These are phyloP conservation scores for Pseudopyricularia javanii DNA, from an alignment of 2,329 filamentous ascomycete species.

Conservation along the genomic window DNA sequence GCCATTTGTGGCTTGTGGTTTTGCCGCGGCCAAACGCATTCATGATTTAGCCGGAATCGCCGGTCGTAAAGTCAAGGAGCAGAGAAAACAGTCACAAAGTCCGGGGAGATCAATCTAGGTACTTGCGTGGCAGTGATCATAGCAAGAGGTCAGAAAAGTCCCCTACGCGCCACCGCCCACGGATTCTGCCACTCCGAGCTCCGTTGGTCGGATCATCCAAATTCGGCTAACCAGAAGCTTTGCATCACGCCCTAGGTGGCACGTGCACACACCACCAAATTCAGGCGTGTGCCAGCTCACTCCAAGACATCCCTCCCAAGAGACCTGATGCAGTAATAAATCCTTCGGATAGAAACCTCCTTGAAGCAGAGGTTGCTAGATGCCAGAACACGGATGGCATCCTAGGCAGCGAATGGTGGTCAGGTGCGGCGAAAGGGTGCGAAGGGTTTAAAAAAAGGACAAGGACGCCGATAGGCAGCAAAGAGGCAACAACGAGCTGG, in stretches of 20 bases:
- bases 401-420: too few species aligned
- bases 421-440: not conserved
- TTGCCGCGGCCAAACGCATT: not conserved
- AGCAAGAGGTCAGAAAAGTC: not conserved
- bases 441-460: not conserved
- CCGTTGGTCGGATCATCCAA: not conserved
- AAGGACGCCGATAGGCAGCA: not conserved
- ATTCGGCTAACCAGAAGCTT: not conserved
- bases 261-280: not conserved
- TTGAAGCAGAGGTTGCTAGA: not conserved
- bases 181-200: not conserved
- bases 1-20: not conserved
- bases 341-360: not conserved
- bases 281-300: not conserved
- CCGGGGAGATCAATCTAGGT: not conserved
- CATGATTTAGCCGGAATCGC: not conserved
- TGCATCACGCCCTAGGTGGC: not conserved
- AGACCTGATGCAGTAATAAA: not conserved
- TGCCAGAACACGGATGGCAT: not conserved
- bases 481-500: not conserved
- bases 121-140: not conserved
- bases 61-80: not conserved
- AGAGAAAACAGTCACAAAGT: not conserved
- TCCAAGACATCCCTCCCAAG: not conserved
- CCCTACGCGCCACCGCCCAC: not conserved